Evolutionary conservation across 306 rosid genomes (phyloP), one percentile per base, ranked within the genome.

Genomic region (Calophaca sinica): DNA sequence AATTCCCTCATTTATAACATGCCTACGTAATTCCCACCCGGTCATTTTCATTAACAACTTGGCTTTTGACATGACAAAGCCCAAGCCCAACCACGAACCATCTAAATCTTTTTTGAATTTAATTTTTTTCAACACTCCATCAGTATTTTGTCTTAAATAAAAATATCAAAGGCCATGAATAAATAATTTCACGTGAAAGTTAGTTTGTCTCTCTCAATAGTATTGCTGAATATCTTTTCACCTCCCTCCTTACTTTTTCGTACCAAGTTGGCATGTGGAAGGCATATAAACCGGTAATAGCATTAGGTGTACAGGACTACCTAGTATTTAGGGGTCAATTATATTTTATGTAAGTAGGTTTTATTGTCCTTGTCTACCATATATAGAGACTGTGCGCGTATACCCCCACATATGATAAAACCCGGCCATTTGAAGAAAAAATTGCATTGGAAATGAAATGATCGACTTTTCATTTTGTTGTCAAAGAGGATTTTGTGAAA

Each of bases 361-460:
- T 70, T 33, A 11, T 39, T 68, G 80, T 68, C 57, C 76, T 82
- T 67, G 10, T 2, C 14, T 53, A 62, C 80, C 80, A 35, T 68
- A 52, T 66, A 42, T 51, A 57, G 68, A 41, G 68, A 3, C 10
- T 13, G 6, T 82, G 62, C 72, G 5, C 53, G 2, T 7, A 6
- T 26, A 32, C 76, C 79, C 76, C 79, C 61, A 68, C n/a, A n/a
- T 28, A 0, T 45, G 64, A 53, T 52, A 35, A 6, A 66, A 67
- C 52, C 2, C 61, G 1, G 2, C 75, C 14, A 53, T 46, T 67
- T 76, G 0, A 31, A 69, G 84, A 2, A 76, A 57, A 9, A 0
- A 0, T 48, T 9, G 70, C 85, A 7, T 72, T 67, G 85, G 82
- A 81, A 84, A 66, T 67, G 82, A 81, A 84, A 72, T 67, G 50